Evolutionary conservation across 1,139 yeast genomes (phyloP), one percentile per base, ranked within the genome.

Genomic region (Saccharomycopsis hybrid): DNA sequence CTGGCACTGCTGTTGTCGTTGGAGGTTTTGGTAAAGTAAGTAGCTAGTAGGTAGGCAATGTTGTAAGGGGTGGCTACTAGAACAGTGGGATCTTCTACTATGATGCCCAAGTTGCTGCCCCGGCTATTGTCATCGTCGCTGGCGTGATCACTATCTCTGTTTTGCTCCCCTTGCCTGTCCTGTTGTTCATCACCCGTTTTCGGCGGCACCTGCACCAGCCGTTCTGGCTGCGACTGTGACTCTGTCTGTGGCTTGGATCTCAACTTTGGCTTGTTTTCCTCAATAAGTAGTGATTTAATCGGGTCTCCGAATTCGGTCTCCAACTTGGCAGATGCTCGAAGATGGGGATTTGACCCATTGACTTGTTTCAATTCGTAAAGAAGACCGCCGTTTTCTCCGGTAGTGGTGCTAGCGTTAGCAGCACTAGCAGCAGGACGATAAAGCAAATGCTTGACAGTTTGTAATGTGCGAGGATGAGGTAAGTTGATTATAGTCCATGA

Each of bases 361-460:
- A 46, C 33, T 25, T 41, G 44, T 18, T 28, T 31, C 8, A 46
- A 5, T 24, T 46, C 49, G 25, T 38, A 45, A 13, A 39, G 44
- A 8, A n/a, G 5, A n/a, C 18, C n/a, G n/a, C n/a, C n/a, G n/a
- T 32, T 32, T 4, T 18, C 27, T n/a, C 27, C 9, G 24, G 27
- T 18, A 38, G 24, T n/a, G 24, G 5, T 38, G 24, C 24, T 38
- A 38, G 24, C 11, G 3, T 9, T 18, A 38, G 25, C 13, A 38
- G 13, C 44, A 37, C 18, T 44, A 38, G 29, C 27, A 32, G 30
- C 28, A 3, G 35, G 13, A 4, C 9, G 7, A 9, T 52, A 50
- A 11, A 59, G 46, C 13, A 61, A 44, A 38, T 51, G 58, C 41
- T 54, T 58, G 4, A 48, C 46, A 11, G 41, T 31, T 8, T 43